phyloP scores from a whole-genome alignment of 2,329 filamentous ascomycete genomes.

The Fusarium algeriense region DNA sequence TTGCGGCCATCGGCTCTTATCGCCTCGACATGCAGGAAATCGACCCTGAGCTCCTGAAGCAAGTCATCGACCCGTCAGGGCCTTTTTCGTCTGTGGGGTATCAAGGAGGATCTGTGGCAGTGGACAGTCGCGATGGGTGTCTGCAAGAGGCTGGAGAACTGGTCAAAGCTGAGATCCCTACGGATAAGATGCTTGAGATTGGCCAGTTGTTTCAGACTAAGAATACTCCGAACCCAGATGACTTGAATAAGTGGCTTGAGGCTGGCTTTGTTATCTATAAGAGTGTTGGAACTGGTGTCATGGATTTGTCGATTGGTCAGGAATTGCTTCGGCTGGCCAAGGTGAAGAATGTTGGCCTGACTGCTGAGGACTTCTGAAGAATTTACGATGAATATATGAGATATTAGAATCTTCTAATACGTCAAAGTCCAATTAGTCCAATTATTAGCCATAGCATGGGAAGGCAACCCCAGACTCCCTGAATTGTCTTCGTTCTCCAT shows the following conservation, averaged over 20 bases:
- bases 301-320: constrained; percentile 74
- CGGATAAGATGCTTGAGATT: constrained; percentile 52
- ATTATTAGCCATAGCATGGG: neutral
- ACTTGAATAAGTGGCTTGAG: constrained; percentile 69
- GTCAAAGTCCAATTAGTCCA: no score
- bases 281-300: constrained; percentile 75
- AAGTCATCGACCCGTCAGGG: constrained; percentile 31
- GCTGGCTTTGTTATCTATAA: constrained; percentile 77
- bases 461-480: neutral
- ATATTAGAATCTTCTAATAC: no score
- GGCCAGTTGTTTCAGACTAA: constrained; percentile 64
- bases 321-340: constrained; percentile 69
- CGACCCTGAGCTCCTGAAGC: constrained; percentile 47
- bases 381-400: neutral
- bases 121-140: constrained; percentile 49
- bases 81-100: constrained; percentile 9
- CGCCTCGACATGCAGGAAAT: constrained; percentile 51
- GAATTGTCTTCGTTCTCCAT: neutral
- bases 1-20: constrained; percentile 51
- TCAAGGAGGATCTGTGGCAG: constrained; percentile 33
- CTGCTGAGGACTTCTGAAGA: constrained; percentile 40
- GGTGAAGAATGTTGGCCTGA: constrained; percentile 63
- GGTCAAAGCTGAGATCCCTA: constrained; percentile 44
- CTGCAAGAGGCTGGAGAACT: constrained; percentile 50
- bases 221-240: neutral